Conservation (phyloP, 2,329 filamentous ascomycete genomes). For the Fusarium tricinctum region DNA sequence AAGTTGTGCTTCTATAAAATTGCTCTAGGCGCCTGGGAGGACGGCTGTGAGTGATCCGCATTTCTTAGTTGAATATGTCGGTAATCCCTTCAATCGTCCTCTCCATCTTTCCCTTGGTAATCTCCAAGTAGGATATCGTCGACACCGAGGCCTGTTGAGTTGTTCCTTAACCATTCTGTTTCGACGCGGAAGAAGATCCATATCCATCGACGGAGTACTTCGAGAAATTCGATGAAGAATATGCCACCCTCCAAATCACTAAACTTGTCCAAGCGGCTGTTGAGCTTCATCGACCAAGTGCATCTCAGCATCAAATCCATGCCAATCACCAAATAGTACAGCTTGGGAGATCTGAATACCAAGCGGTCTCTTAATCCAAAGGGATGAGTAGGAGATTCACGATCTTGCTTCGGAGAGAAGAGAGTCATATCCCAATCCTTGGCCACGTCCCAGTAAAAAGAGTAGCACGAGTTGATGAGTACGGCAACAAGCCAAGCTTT, state of each 20-base stretch:
- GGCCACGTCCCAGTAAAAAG: slow-evolving; percentile 98
- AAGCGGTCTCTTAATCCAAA: slow-evolving; percentile 83
- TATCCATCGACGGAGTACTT: slow-evolving; percentile 90
- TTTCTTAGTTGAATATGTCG: slow-evolving; percentile 3
- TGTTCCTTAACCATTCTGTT: slow-evolving; percentile 85
- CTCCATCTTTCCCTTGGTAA: slow-evolving; percentile 72
- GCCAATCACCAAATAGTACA: slow-evolving; percentile 87
- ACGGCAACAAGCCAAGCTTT: slow-evolving; percentile 79
- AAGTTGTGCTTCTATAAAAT: slow-evolving; percentile 42
- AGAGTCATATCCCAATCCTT: slow-evolving; percentile 97
- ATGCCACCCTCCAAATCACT: slow-evolving; percentile 90
- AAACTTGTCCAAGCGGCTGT: slow-evolving; percentile 83
- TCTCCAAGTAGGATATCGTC: slow-evolving; percentile 84
- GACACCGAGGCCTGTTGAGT: slow-evolving; percentile 64
- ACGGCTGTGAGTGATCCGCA: slow-evolving; percentile 20
- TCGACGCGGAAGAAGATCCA: slow-evolving; percentile 98
- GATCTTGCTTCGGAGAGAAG: slow-evolving; percentile 72
- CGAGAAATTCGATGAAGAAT: slow-evolving; percentile 87
- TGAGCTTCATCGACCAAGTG: slow-evolving; percentile 92
- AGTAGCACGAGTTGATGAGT: slow-evolving; percentile 88
- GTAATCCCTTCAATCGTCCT: slow-evolving; percentile 53
- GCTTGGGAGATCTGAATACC: slow-evolving; percentile 76
- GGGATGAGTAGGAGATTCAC: slow-evolving; percentile 74
- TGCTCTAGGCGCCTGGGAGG: slow-evolving; percentile 31
- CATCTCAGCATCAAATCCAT: slow-evolving; percentile 87